phyloP scores from a whole-genome alignment of 768 basidiomycete genomes.

The Kondoa subrosea region DNA sequence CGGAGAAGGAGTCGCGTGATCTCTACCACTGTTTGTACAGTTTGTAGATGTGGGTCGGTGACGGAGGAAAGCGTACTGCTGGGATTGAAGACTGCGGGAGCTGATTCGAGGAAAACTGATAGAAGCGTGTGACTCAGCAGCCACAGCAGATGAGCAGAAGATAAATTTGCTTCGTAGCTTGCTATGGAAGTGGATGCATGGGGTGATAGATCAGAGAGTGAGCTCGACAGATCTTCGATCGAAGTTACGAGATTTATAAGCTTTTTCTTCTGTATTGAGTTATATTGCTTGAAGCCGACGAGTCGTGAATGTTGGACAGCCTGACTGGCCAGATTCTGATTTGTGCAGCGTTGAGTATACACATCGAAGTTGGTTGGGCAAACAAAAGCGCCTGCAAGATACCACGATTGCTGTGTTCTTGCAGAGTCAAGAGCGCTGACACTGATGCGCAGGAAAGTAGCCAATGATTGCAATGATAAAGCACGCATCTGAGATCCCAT shows the following conservation, averaged over 20 bases:
- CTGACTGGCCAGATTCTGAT: too few relatives aligned
- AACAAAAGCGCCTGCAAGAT: background rate
- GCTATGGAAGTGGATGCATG: too few relatives aligned
- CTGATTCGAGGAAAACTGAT: background rate
- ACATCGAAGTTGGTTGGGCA: background rate
- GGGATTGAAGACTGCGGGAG: background rate
- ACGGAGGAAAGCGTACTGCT: background rate
- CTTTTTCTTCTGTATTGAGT: too few relatives aligned
- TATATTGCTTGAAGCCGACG: too few relatives aligned
- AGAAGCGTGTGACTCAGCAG: background rate
- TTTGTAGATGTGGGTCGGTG: background rate
- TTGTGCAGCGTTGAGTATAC: too few relatives aligned
- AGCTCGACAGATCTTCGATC: too few relatives aligned
- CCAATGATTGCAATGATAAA: background rate
- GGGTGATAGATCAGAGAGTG: too few relatives aligned
- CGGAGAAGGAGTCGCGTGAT: background rate
- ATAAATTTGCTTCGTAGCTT: background rate
- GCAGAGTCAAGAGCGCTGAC: background rate
- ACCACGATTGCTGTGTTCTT: background rate
- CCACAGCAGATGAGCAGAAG: background rate
- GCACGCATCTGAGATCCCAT: background rate
- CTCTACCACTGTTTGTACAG: background rate
- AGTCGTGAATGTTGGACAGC: too few relatives aligned
- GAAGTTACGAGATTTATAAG: too few relatives aligned
- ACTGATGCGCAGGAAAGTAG: background rate